These are phyloP conservation scores for Boletus sp. DNA, from an alignment of 768 basidiomycete genomes.

Conservation along the genomic window DNA sequence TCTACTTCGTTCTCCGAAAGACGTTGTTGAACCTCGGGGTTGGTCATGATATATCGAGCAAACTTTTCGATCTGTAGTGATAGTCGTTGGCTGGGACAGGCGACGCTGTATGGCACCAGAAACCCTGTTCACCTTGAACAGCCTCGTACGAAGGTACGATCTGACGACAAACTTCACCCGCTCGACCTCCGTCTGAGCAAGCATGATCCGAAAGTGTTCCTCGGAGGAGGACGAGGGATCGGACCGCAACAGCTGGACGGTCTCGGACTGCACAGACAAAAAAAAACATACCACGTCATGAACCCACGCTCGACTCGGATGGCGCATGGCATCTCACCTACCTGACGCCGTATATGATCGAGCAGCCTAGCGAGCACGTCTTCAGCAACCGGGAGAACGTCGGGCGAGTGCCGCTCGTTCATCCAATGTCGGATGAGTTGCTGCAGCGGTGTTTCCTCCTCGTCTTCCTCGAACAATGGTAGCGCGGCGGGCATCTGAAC, in stretches of 20 bases:
- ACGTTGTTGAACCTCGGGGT: slow-evolving; percentile 69
- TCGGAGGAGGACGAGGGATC: slow-evolving; percentile 86
- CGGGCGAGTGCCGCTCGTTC: slow-evolving; percentile 81
- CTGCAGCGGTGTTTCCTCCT: slow-evolving; percentile 59
- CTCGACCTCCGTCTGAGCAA: slow-evolving; percentile 93
- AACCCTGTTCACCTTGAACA: slow-evolving; percentile 72
- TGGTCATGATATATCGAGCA: slow-evolving; percentile 73
- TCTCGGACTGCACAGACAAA: slow-evolving; percentile 60
- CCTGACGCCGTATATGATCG: slow-evolving; percentile 82
- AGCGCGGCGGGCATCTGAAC: slow-evolving; percentile 30
- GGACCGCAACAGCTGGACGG: slow-evolving; percentile 70
- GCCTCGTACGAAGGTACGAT: slow-evolving; percentile 82
- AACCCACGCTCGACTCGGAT: background rate
- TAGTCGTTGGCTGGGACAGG: background rate
- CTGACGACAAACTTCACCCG: slow-evolving; percentile 90
- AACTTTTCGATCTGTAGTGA: slow-evolving; percentile 77
- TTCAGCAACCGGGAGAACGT: slow-evolving; percentile 73
- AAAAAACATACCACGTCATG: background rate
- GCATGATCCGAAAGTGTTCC: slow-evolving; percentile 89
- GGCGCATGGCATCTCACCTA: slow-evolving; percentile 35
- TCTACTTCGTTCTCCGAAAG: slow-evolving; percentile 82
- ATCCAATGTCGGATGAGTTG: slow-evolving; percentile 80
- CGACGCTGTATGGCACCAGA: background rate
- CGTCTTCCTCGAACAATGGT: slow-evolving; percentile 33
- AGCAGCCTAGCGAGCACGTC: slow-evolving; percentile 61